These are phyloP conservation scores for Coriolopsis trogii DNA, from an alignment of 1,284 basidiomycete species.

Conservation along the genomic window DNA sequence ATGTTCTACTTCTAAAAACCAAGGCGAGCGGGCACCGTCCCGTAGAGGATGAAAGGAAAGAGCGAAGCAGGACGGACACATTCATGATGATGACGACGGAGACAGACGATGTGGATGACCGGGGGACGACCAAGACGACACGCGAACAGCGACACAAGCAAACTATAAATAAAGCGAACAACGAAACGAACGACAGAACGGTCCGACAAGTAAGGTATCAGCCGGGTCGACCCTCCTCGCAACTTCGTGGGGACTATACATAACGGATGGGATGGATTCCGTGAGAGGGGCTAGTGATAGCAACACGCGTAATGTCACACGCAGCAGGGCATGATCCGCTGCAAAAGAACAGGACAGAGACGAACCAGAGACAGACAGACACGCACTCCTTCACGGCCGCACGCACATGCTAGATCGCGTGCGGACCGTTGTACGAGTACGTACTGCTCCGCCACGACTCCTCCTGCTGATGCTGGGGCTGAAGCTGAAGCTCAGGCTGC, in stretches of 20 bases:
- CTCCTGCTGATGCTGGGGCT: constrained; percentile 15
- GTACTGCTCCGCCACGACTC: constrained; percentile 26
- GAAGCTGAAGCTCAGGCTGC: too few relatives aligned
- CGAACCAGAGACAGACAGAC: neutral
- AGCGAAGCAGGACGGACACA: constrained; percentile 6
- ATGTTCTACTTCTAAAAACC: constrained; percentile 22
- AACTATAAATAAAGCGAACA: constrained; percentile 27
- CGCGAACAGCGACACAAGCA: constrained; percentile 20
- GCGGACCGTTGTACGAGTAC: constrained; percentile 24
- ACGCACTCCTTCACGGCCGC: too few relatives aligned
- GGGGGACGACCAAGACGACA: neutral
- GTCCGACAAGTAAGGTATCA: constrained; percentile 1
- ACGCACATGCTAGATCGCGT: constrained; percentile 18
- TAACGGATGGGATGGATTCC: too few relatives aligned
- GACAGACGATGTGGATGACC: neutral
- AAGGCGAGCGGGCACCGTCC: constrained; percentile 7
- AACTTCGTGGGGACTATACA: neutral
- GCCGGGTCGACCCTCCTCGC: neutral
- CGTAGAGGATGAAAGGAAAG: neutral
- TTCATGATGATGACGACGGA: neutral
- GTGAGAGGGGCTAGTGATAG: too few relatives aligned
- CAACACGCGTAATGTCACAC: constrained; percentile 24
- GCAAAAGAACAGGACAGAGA: neutral
- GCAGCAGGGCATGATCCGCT: too few relatives aligned
- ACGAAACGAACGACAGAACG: neutral